These are phyloP conservation scores for Cicer bijugum DNA, from an alignment of 306 rosid species.

Conservation along the genomic window DNA sequence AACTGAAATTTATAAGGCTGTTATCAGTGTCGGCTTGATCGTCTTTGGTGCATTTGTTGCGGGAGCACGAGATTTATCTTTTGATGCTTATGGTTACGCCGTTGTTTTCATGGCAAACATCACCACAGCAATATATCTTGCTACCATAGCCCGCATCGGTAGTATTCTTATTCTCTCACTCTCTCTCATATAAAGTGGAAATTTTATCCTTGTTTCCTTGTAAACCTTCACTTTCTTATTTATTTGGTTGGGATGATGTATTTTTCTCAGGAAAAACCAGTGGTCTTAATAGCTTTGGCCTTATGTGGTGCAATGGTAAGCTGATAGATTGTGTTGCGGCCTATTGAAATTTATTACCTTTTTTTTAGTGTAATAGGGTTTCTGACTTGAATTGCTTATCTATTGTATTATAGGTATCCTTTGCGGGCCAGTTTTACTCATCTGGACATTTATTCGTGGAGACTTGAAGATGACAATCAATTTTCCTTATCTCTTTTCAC, in stretches of 20 bases:
- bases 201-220: slow-evolving; percentile 27
- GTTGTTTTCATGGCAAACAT: slow-evolving; percentile 88
- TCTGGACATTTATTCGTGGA: slow-evolving; percentile 79
- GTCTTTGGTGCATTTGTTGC: slow-evolving; percentile 92
- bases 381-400: slow-evolving; percentile 28
- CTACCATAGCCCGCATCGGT: slow-evolving; percentile 94
- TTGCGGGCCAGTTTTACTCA: slow-evolving; percentile 77
- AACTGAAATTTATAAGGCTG: slow-evolving; percentile 76
- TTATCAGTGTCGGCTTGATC: slow-evolving; percentile 95
- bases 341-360: slow-evolving; percentile 22
- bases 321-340: slow-evolving; percentile 34
- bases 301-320: slow-evolving; percentile 99
- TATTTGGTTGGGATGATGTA: slow-evolving; percentile 18
- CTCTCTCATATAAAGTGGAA: slow-evolving; percentile 22
- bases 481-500: slow-evolving; percentile 75
- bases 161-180: slow-evolving; percentile 45
- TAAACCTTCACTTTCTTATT: slow-evolving; percentile 40
- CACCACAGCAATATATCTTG: slow-evolving; percentile 90
- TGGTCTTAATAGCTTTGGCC: slow-evolving; percentile 98
- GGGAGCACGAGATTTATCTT: slow-evolving; percentile 90
- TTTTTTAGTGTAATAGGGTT: background rate
- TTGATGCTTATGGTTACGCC: slow-evolving; percentile 84
- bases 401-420: slow-evolving; percentile 61
- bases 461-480: slow-evolving; percentile 70
- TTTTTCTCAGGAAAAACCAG: slow-evolving; percentile 82